Evolutionary conservation across 441 rosid species (phyloP), one percentile per base, ranked within the genome.

Genomic region (Eutrema salsugineum): DNA sequence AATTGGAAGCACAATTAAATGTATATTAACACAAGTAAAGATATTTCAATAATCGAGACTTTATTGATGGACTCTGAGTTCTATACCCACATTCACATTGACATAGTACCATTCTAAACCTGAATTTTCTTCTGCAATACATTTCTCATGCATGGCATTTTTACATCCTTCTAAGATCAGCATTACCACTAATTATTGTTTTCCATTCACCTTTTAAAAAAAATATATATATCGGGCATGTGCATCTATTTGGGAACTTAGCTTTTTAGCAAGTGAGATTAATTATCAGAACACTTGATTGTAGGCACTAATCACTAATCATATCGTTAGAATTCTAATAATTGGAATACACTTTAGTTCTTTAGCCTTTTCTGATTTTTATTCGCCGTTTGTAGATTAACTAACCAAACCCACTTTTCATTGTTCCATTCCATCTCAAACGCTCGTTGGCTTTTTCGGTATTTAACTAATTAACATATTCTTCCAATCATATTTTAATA

Each of bases 241-340:
- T 69, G 79, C 75, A 69, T 64, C 42, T 49, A 50, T 63, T 57
- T 49, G 20, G 67, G 56, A 49, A 63, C 32, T 76, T 56, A 64
- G 39, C 79, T 63, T 70, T 24, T 76, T 57, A 6, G 62, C 79
- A 76, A 70, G 70, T 70, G 79, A 57, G 71, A 70, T 64, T 42
- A 40, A 76, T 76, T 40, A 75, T 75, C 58, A 32, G 68, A 63
- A 33, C 71, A 76, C 76, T 70, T 76, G 74, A 75, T 75, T 62
- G 59, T 67, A 16, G 49, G 59, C 78, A 74, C 63, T 76, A 63
- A 22, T 56, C 50, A 30, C 54, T 69, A 63, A 69, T 76, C 66
- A 69, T 76, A 63, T 47, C 50, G 46, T 46, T 64, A 64, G 67
- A 70, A 57, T 42, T 22, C 72, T 40, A 56, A 76, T 76, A 48